Conservation (phyloP, 129 eudicot genomes). For the Lactuca saligna region DNA sequence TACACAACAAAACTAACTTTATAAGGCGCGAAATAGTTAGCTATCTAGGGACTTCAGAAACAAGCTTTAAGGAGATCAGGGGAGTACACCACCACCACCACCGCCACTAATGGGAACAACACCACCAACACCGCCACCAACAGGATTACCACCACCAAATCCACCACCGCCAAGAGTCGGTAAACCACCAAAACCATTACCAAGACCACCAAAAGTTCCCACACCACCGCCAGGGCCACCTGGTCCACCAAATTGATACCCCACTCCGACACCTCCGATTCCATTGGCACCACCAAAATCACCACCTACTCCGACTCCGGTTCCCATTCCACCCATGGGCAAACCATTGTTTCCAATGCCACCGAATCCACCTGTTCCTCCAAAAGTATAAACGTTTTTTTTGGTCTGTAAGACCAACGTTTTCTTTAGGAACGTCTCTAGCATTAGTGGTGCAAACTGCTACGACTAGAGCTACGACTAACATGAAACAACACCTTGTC, state of each 20-base stretch:
- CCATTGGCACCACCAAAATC: constrained; percentile 38
- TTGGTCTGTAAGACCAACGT: constrained; percentile 35
- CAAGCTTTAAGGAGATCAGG: constrained; percentile 29
- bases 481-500: constrained; percentile 27
- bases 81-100: constrained; percentile 35
- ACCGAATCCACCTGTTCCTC: constrained; percentile 36
- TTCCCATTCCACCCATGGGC: constrained; percentile 46
- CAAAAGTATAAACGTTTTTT: constrained; percentile 41
- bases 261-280: constrained; percentile 42
- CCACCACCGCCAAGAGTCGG: constrained; percentile 44
- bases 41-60: constrained; percentile 22
- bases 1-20: constrained; percentile 19
- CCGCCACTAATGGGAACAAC: constrained; percentile 28
- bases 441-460: constrained; percentile 21
- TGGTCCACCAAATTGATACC: constrained; percentile 39
- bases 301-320: constrained; percentile 44
- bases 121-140: constrained; percentile 25
- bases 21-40: constrained; percentile 2
- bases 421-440: constrained; percentile 42
- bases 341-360: constrained; percentile 44
- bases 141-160: constrained; percentile 34
- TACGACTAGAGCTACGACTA: constrained; percentile 34
- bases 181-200: constrained; percentile 35
- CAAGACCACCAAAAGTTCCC: constrained; percentile 41
- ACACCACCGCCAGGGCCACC: constrained; percentile 44